Conservation (phyloP, 2,329 filamentous ascomycete species). For the Cladosporium sp. region DNA sequence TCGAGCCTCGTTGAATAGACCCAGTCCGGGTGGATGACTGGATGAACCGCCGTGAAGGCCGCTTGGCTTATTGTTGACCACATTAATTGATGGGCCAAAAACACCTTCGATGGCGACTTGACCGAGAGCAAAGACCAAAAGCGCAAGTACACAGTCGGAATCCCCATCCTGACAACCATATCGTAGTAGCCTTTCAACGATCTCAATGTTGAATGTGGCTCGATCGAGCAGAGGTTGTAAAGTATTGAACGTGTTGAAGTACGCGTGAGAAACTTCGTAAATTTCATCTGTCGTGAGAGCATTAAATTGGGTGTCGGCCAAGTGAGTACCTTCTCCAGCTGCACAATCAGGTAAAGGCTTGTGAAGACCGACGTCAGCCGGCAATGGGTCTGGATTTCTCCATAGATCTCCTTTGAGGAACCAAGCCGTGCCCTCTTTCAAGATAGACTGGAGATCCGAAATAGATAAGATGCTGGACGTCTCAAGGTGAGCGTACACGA, state of each 20-base stretch:
- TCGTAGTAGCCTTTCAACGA: constrained; percentile 36
- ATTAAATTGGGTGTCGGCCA: no score
- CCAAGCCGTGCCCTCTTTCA: no score
- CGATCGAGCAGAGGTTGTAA: constrained; percentile 56
- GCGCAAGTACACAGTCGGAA: constrained; percentile 50
- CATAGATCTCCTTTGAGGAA: no score
- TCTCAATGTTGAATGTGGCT: constrained; percentile 46
- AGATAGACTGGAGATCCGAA: no score
- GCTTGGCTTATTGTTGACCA: constrained; percentile 45
- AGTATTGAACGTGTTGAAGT: constrained; percentile 58
- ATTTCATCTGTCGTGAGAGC: no score
- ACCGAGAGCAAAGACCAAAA: constrained; percentile 50
- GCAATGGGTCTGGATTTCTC: no score
- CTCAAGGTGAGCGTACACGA: no score
- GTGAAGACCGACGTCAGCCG: no score
- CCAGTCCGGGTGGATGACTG: constrained; percentile 52
- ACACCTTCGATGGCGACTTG: constrained; percentile 52
- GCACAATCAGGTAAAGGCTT: no score
- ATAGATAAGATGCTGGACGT: no score
- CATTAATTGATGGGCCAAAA: constrained; percentile 44
- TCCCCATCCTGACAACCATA: constrained; percentile 48
- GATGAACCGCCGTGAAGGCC: constrained; percentile 50
- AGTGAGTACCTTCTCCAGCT: no score
- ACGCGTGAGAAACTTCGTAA: constrained; percentile 39
- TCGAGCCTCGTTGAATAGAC: constrained; percentile 59